Conservation (phyloP, 495 filamentous ascomycete genomes). For the Tuber calosporum region DNA sequence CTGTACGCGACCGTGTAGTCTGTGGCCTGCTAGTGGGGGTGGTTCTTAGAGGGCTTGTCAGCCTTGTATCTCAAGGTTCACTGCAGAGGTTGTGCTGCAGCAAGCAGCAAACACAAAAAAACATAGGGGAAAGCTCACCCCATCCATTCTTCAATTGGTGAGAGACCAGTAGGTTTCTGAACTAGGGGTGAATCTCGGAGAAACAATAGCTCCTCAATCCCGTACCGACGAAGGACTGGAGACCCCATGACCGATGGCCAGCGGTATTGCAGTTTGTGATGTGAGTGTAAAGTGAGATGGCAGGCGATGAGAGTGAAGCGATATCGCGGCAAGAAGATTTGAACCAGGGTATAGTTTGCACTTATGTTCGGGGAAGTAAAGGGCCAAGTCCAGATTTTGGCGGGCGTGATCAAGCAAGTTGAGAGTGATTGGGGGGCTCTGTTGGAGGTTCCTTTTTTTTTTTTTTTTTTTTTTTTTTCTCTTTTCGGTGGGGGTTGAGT, state of each 20-base stretch:
- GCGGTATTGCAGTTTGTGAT: constrained; percentile 11
- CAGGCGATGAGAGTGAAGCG: constrained; percentile 1
- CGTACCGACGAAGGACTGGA: constrained; percentile 61
- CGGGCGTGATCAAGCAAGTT: not conserved
- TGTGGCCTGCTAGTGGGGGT: constrained; percentile 49
- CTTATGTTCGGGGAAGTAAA: not conserved
- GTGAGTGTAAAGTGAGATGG: not conserved
- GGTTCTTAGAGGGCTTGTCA: constrained; percentile 42
- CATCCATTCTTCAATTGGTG: constrained; percentile 96
- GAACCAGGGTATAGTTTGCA: constrained; percentile 1
- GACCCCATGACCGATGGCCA: constrained; percentile 29
- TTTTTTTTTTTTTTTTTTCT: not conserved
- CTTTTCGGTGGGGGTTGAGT: not conserved
- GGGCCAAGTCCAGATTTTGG: not conserved
- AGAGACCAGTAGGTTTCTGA: constrained; percentile 68
- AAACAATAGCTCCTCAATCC: constrained; percentile 65
- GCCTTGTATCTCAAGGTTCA: constrained; percentile 43
- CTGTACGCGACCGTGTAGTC: constrained; percentile 45
- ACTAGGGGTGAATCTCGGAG: constrained; percentile 80
- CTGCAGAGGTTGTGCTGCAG: constrained; percentile 37
- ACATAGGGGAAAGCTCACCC: constrained; percentile 55
- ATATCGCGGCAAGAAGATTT: not conserved
- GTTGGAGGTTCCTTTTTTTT: not conserved
- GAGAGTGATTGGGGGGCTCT: constrained; percentile 2
- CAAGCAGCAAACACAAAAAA: constrained; percentile 23